Evolutionary conservation across 139 green algal species (phyloP), one percentile per base, ranked within the genome.

Genomic region (Auxenochlorella pyrenoidosa): DNA sequence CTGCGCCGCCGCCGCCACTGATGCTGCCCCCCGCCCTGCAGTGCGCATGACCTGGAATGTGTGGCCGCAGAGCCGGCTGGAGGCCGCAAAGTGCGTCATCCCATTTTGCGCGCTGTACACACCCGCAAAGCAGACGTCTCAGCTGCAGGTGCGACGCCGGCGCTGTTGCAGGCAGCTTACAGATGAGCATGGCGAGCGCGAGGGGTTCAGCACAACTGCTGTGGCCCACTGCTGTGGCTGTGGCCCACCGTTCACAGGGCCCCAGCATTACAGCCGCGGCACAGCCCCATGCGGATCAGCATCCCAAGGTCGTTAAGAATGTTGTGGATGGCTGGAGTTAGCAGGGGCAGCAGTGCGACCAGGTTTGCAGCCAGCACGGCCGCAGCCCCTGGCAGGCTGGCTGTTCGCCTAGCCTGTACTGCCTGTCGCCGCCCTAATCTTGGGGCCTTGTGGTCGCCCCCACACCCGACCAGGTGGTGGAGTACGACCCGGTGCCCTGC

Each of bases 401-500:
- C 21, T 32, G 21, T 18, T 18, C 4, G 12, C 54, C 54, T 13
- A 4, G 54, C n/a, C 54, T 63, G 54, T 24, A 4, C 54, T 63
- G 54, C 54, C 54, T 63, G 10, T 4, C 18, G 54, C 54, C 22
- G 54, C 13, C 13, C 54, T 30, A 32, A 66, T 58, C 79, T 75
- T 6, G 24, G 10, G 41, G 71, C 83, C 75, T 41, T n/a, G 24
- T 32, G 36, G 59, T 75, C n/a, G 3, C 54, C 63, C 10, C 34
- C 40, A 75, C 73, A 36, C n/a, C 40, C 24, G 51, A 30, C 32
- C 93, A 98, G 96, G 94, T 97, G 47, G 89, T 99, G 30, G 93
- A 96, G 3, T 99, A 99, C 88, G 96, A 98, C 87, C 97, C 98
- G 6, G 92, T 99, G 71, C 92, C 92, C 18, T 99, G 98, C 96